Evolutionary conservation across 345 rosid species (phyloP), one percentile per base, ranked within the genome.

Genomic region (Pugionium dolabratum): DNA sequence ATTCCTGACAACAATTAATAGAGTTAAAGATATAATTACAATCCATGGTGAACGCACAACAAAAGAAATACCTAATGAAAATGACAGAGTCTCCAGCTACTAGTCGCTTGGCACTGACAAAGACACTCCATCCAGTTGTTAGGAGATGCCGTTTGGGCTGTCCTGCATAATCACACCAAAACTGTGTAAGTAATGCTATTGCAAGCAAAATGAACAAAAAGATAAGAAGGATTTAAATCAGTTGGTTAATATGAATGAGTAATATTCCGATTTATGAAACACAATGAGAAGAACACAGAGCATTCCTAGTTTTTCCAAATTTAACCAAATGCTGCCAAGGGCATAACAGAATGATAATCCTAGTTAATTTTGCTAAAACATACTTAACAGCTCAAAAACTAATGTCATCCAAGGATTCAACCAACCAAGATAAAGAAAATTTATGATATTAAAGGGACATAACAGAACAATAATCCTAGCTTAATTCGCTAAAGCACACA

Each of bases 111-210:
- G 82, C 82, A 76, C 82, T 79, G 48, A 79, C 80, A 61, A 79
- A 79, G 37, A 79, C 82, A 64, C 82, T 79, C 82, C 82, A 79
- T 3, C 80, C 82, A 37, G 82, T 79, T 37, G 80, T 79, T 45
- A 79, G 71, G 72, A 79, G 80, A 68, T 79, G 82, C 31, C 82
- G 64, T 61, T 79, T 79, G 33, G 82, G 82, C 78, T 79, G 82
- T 58, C 82, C 80, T 79, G 82, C 68, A 72, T 55, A 28, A 55
- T 52, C 30, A 61, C 26, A 61, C 32, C 10, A 58, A 4, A 27
- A 25, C 28, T 32, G 45, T 70, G 41, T 35, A 54, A 70, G 48
- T 37, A 1, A 31, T 3, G 37, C 9, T 52, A 54, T 6, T 28
- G 40, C 30, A 54, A 10, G 27, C 9, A 39, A 11, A 18, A 18